Percentiles rank a stretch among this genome's conserved stretches.
Evolutionary conservation across 345 rosid species (phyloP).

Genomic region (Murraya paniculata): DNA sequence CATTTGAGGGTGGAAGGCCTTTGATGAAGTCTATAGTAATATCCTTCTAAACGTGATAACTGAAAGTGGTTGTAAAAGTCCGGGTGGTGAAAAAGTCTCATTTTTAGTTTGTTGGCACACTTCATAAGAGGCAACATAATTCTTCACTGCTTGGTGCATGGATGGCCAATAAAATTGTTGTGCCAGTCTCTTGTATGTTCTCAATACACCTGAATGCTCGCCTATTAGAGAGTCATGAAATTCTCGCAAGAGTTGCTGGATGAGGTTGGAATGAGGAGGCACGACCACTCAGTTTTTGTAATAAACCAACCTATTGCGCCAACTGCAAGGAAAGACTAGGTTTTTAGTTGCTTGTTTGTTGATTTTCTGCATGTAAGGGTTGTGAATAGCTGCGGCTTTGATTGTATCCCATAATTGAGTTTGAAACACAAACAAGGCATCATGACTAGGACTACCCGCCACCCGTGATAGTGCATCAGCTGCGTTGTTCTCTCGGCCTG

Average conservation of each 20-base stretch:
- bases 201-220: not conserved
- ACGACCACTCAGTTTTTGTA: constrained; percentile 5
- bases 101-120: not conserved
- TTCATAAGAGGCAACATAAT: not conserved
- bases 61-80: not conserved
- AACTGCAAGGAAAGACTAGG: too few species aligned
- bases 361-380: not conserved
- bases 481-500: too few species aligned
- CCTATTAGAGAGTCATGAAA: constrained; percentile 7
- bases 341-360: not conserved
- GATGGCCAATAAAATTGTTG: constrained; percentile 14
- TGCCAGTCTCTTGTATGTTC: not conserved
- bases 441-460: not conserved
- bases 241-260: not conserved
- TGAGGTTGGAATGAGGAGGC: not conserved
- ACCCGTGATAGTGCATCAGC: not conserved
- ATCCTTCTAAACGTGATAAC: not conserved
- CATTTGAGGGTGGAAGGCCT: not conserved
- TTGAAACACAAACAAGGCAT: not conserved
- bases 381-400: not conserved
- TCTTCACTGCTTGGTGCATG: not conserved
- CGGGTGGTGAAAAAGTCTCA: not conserved
- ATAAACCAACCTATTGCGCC: not conserved
- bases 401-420: not conserved
- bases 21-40: not conserved